Evolutionary conservation across 495 filamentous ascomycete genomes (phyloP), one percentile per base, ranked within the genome.

Genomic region (Rostrohypoxylon terebratum): DNA sequence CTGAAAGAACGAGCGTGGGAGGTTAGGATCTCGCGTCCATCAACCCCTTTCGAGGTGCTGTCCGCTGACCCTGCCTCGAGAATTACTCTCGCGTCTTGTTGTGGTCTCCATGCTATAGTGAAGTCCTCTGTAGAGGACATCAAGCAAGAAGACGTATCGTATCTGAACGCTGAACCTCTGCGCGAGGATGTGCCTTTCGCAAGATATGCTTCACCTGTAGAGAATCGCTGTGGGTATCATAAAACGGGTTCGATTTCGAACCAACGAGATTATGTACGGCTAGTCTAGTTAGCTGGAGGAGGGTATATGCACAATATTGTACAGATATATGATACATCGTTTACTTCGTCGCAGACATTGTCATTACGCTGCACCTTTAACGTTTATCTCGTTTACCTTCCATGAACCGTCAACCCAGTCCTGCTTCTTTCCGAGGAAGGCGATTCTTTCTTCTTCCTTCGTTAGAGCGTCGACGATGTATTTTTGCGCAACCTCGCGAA

Each of bases 361-460:
- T 48, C 71, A 38, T 68, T 69, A 77, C 40, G 81, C 77, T 25
- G 77, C 34, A 47, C 79, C 79, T 53, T 80, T 78, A 60, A 88
- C 83, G 55, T 86, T 81, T 77, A 88, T 84, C 63, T 87, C 84
- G 55, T 79, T 83, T 51, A 84, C 77, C 28, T 80, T 79, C 86
- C 86, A 88, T 23, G 80, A 81, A 36, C 73, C 68, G 74, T 87
- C 85, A 63, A 90, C 86, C 91, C 93, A 97, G 28, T 90, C 89
- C 71, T 90, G 93, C 83, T 89, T 91, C 83, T 97, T 91, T 33
- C 96, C 96, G 2, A 99, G 86, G 42, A 98, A 89, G 47, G 89
- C 89, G 73, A 93, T 69, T 72, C 84, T 82, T 53, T 85, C 84
- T 60, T 85, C 79, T 11, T 81, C 66, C 47, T 81, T 80, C 14